Base-by-base conservation (phyloP, 257 asterid species). In the Przewalskia tangutica region DNA sequence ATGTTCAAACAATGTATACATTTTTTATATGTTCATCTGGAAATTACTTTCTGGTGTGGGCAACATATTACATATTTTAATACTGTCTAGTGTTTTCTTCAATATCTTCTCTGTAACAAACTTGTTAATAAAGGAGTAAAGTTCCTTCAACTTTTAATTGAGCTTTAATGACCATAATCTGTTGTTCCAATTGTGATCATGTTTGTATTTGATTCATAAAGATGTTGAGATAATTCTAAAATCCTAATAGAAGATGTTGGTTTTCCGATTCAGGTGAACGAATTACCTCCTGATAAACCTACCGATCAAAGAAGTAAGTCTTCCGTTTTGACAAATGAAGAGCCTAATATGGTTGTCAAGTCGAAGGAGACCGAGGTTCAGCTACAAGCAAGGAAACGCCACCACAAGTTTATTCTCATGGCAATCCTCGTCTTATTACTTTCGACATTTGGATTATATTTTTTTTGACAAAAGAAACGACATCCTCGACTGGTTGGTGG, bases 401-500 rank as follows among this genome's bases (percentile, higher is more conserved):
- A 87, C 66, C 84, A 83, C 85, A 76, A 62, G 34, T 86, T 44
- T 84, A 60, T 85, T 27, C 76, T 70, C 81, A 53, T 87, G 86
- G 88, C 89, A 6, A 14, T 84, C 64, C 83, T 90, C 16, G 83
- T 86, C 65, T 67, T 90, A 77, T 60, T 92, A 79, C 75, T 92
- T 59, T 86, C 98, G 40, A 67, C 83, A 50, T 80, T 90, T 60
- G 92, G 86, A 75, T 86, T 88, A 55, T 86, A 82, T 62, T 83
- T 89, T 38, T 79, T 86, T 88, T 68, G 86, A 81, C 42, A 66
- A 70, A 42, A 51, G 83, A 36, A 46, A 77, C 16, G 46, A 83
- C 38, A 9, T 83, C 81, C 79, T 86, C 38, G 23, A 67, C 48
- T 36, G 55, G 77, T 12, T 82, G 83, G 44, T 16, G 16, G 83